These are phyloP conservation scores for Auxenochlorella pyrenoidosa DNA, from an alignment of 139 green algal genomes.

Conservation along the genomic window DNA sequence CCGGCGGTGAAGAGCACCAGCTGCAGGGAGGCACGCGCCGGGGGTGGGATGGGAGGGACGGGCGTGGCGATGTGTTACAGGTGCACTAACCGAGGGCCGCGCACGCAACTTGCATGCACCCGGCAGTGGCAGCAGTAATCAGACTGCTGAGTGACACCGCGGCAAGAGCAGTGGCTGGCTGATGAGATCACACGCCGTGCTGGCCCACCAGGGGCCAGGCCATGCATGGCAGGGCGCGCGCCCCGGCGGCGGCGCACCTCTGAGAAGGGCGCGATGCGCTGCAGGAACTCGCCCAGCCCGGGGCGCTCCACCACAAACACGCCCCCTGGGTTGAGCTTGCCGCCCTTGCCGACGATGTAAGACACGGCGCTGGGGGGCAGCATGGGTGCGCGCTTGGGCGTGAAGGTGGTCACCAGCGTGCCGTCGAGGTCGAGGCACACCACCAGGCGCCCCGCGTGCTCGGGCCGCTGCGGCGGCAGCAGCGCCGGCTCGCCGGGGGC, in stretches of 20 bases:
- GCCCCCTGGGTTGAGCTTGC: conserved; percentile 78
- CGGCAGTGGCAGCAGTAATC: too few relatives aligned
- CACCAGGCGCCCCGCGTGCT: conserved; percentile 59
- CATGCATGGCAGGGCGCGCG: not conserved
- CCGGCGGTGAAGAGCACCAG: conserved; percentile 92
- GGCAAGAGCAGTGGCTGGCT: too few relatives aligned
- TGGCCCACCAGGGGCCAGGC: too few relatives aligned
- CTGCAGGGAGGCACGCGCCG: conserved; percentile 40
- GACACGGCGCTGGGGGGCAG: conserved; percentile 66
- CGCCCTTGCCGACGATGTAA: conserved; percentile 78
- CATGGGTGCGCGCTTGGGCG: conserved; percentile 69
- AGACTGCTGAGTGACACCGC: too few relatives aligned
- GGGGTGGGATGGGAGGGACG: not conserved
- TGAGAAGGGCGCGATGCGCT: conserved; percentile 47
- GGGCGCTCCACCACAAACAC: conserved; percentile 91
- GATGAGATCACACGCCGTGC: too few relatives aligned
- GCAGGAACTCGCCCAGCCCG: conserved; percentile 81
- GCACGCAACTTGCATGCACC: too few relatives aligned
- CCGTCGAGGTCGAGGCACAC: conserved; percentile 93
- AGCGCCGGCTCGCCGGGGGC: conserved; percentile 11
- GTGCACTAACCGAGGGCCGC: too few relatives aligned
- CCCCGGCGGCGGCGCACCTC: conserved; percentile 22
- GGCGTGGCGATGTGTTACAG: not conserved
- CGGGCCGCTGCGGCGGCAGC: conserved; percentile 54
- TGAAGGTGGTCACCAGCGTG: conserved; percentile 85